These are phyloP conservation scores for Fusarium dimerum DNA, from an alignment of 2,329 filamentous ascomycete species.

Conservation along the genomic window DNA sequence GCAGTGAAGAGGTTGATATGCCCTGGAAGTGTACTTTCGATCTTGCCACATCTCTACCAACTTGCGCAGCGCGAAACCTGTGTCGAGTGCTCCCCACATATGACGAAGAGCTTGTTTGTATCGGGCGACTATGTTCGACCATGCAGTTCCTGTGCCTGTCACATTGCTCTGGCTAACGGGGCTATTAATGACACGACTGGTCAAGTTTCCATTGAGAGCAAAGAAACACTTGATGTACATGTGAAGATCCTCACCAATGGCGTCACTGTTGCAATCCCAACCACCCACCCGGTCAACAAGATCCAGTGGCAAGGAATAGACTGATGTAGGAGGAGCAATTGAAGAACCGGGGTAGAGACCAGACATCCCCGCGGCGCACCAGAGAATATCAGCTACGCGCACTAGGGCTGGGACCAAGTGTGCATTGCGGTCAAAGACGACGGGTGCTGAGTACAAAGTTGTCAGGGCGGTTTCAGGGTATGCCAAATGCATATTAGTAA, in stretches of 20 bases:
- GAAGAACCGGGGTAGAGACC: slow-evolving; percentile 64
- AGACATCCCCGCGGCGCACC: slow-evolving; percentile 70
- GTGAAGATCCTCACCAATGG: slow-evolving; percentile 75
- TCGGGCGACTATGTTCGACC: slow-evolving; percentile 62
- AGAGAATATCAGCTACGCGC: slow-evolving; percentile 71
- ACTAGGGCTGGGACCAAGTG: slow-evolving; percentile 68
- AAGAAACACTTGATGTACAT: slow-evolving; percentile 82
- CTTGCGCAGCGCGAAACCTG: slow-evolving; percentile 64
- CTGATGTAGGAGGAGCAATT: slow-evolving; percentile 71
- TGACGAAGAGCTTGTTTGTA: slow-evolving; percentile 73
- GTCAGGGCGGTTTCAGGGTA: slow-evolving; percentile 61
- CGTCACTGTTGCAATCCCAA: slow-evolving; percentile 70
- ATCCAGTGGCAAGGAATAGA: slow-evolving; percentile 69
- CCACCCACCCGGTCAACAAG: slow-evolving; percentile 69
- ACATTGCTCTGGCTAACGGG: slow-evolving; percentile 75
- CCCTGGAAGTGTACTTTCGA: slow-evolving; percentile 55
- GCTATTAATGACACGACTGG: slow-evolving; percentile 63
- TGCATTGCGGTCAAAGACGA: slow-evolving; percentile 74
- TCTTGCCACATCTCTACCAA: slow-evolving; percentile 58
- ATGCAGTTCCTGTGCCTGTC: slow-evolving; percentile 56
- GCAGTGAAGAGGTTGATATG: slow-evolving; percentile 58
- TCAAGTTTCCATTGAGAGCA: slow-evolving; percentile 68
- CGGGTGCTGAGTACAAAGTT: slow-evolving; percentile 68
- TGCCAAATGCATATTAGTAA: slow-evolving; percentile 63
- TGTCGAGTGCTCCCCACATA: slow-evolving; percentile 75